phyloP scores from a whole-genome alignment of 164 flowering plant genomes.

The Aristolochia californica region DNA sequence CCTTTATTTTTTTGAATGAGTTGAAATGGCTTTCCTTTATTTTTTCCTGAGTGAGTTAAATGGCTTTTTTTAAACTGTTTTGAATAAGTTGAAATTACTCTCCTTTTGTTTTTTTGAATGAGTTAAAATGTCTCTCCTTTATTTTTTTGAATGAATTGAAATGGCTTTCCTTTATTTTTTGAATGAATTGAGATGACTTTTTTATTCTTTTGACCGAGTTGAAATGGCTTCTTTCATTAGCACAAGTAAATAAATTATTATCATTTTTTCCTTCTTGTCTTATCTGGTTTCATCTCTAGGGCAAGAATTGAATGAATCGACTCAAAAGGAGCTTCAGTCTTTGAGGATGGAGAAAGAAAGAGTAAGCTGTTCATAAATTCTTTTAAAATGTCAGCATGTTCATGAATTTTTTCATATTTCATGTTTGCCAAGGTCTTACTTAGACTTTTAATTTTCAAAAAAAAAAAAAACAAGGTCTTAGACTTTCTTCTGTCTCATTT shows the following conservation, averaged over 20 bases:
- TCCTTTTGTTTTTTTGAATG: too few species aligned
- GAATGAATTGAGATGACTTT: too few species aligned
- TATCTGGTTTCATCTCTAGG: conserved; percentile 29
- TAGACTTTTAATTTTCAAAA: too few species aligned
- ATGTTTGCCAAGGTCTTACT: too few species aligned
- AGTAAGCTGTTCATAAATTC: conserved; percentile 33
- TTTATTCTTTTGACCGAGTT: too few species aligned
- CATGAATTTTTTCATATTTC: neutral
- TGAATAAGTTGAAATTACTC: too few species aligned
- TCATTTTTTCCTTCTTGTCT: neutral
- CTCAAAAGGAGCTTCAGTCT: conserved; percentile 43
- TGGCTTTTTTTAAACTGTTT: too few species aligned
- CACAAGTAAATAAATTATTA: neutral
- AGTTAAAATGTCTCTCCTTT: conserved; percentile 4
- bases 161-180: neutral
- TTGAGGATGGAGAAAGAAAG: conserved; percentile 39
- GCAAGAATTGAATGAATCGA: conserved; percentile 38
- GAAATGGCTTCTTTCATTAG: too few species aligned
- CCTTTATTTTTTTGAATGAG: conserved; percentile 1
- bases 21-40: neutral
- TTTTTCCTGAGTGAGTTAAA: neutral
- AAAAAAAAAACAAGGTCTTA: too few species aligned
- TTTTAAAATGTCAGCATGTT: too few species aligned
- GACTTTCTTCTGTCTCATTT: neutral
- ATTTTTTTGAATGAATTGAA: neutral